phyloP scores from a whole-genome alignment of 1,284 basidiomycete genomes.

The Boletus mariae region DNA sequence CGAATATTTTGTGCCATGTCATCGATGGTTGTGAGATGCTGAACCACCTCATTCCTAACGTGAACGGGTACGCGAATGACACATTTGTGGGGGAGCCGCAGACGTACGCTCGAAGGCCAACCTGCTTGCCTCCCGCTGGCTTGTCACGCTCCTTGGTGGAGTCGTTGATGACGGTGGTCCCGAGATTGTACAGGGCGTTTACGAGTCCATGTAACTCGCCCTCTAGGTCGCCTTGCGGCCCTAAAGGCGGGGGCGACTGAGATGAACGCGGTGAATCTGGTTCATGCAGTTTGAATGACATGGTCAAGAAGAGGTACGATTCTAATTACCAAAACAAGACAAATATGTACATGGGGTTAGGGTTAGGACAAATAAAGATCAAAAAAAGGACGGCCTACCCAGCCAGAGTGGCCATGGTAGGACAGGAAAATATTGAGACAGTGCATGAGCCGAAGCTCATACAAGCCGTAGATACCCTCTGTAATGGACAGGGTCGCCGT shows the following conservation, averaged over 20 bases:
- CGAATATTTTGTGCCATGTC: slow-evolving; percentile 55
- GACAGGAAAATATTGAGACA: slow-evolving; percentile 70
- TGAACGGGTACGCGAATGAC: slow-evolving; percentile 1
- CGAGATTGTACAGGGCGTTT: slow-evolving; percentile 71
- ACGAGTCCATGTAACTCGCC: slow-evolving; percentile 71
- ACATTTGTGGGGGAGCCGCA: background rate
- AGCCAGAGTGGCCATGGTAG: slow-evolving; percentile 43
- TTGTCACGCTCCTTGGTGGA: slow-evolving; percentile 73
- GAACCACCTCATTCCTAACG: slow-evolving; percentile 64
- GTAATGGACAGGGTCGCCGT: slow-evolving; percentile 45
- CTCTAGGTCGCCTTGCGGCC: slow-evolving; percentile 68
- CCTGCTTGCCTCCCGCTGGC: slow-evolving; percentile 61
- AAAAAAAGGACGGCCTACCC: slow-evolving; percentile 26
- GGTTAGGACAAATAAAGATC: slow-evolving; percentile 13
- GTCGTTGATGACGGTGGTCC: slow-evolving; percentile 74
- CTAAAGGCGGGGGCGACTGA: slow-evolving; percentile 64
- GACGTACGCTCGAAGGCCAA: slow-evolving; percentile 61
- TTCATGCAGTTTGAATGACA: slow-evolving; percentile 34
- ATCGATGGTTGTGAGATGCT: slow-evolving; percentile 60
- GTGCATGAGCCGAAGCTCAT: slow-evolving; percentile 30
- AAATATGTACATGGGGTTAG: slow-evolving; percentile 40
- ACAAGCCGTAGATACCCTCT: slow-evolving; percentile 30
- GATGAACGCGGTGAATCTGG: slow-evolving; percentile 71
- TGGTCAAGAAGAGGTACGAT: background rate
- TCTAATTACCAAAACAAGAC: slow-evolving; percentile 7